Base-by-base conservation (phyloP, 2,329 filamentous ascomycete genomes). In the Fusarium verrucosum region DNA sequence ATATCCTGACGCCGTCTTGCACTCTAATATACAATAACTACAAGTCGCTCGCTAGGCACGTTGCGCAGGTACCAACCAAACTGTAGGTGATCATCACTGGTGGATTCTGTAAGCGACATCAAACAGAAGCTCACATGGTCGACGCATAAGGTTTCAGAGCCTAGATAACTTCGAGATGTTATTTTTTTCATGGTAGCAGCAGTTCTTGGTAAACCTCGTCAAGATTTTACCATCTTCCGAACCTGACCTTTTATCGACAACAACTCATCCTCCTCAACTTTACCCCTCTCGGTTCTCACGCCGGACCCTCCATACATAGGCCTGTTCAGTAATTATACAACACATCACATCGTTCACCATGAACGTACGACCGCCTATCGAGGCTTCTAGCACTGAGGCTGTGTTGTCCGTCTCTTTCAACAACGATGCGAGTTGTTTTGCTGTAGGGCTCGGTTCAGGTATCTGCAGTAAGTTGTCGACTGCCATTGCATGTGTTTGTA, bases 381-480 rank as follows among this genome's bases (percentile, higher is more conserved):
- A 96, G 80, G 87, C 88, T 46, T 88, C 91, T 17, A 85, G 84
- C 38, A 87, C 89, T 50, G 89, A 91, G 6, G 85, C 89, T 60
- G 94, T 93, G 11, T 85, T 97, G 33, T 96, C 92, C 14, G 87
- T 90, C 41, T 87, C 91, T 10, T 97, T 97, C 81, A 98, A 97
- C 74, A 85, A 87, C 71, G 92, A 95, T 75, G 87, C 87, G 66
- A 94, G 87, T 70, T 94, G 90, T 73, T 98, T 98, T 77, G 87
- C 92, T 23, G 91, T 96, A 26, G 95, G 92, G 10, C 82, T 97
- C 10, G 91, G 96, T 73, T 89, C 89, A 11, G 94, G 94, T 25
- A 94, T 96, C 76, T 91, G 90, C 77, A 88, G 92, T 94, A 84
- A 72, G 88, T 52, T 35, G 54, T 40, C 49, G 37, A 33, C 44